Percentiles rank a stretch among this genome's conserved stretches.
phyloP scores from a whole-genome alignment of 176 grass and related monocot species.

The Phyllostachys edulis region DNA sequence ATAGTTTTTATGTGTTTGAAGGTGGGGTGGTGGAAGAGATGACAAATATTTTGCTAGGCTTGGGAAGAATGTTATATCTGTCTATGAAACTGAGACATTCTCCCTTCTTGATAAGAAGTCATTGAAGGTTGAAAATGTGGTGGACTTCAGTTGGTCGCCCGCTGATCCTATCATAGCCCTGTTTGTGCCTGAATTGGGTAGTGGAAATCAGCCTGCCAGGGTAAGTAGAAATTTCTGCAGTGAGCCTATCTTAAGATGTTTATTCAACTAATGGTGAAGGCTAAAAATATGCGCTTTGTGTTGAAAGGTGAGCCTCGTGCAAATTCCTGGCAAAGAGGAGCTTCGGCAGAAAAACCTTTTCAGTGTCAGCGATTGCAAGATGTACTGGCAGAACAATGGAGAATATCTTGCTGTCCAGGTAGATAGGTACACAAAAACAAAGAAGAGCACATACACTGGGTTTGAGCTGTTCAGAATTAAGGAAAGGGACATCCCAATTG shows the following conservation, averaged over 20 bases:
- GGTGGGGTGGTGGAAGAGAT: constrained; percentile 88
- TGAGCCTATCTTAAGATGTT: background rate
- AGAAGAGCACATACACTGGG: constrained; percentile 91
- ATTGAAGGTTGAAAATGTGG: constrained; percentile 86
- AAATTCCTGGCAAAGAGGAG: constrained; percentile 91
- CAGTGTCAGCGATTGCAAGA: constrained; percentile 87
- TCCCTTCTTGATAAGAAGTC: constrained; percentile 96
- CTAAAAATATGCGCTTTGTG: constrained; percentile 23
- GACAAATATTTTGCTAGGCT: constrained; percentile 98
- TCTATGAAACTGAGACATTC: constrained; percentile 87
- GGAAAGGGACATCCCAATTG: constrained; percentile 96
- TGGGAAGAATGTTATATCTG: constrained; percentile 86
- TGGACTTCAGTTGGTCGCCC: constrained; percentile 88
- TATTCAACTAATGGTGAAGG: background rate
- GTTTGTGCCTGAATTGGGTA: constrained; percentile 87
- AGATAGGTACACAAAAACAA: constrained; percentile 95
- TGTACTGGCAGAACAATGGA: constrained; percentile 94
- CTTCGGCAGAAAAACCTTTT: constrained; percentile 93
- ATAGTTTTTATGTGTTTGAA: constrained; percentile 43
- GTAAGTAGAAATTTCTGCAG: constrained; percentile 45
- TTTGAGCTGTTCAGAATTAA: constrained; percentile 96
- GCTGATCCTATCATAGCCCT: constrained; percentile 75
- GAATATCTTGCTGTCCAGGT: constrained; percentile 95
- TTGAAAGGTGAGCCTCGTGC: constrained; percentile 80
- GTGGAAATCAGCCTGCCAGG: constrained; percentile 92